A percentile compares a stretch with the other conserved stretches of the same genome.
Evolutionary conservation across 2,329 filamentous ascomycete species (phyloP).

Genomic region (Fusarium chlamydosporum): DNA sequence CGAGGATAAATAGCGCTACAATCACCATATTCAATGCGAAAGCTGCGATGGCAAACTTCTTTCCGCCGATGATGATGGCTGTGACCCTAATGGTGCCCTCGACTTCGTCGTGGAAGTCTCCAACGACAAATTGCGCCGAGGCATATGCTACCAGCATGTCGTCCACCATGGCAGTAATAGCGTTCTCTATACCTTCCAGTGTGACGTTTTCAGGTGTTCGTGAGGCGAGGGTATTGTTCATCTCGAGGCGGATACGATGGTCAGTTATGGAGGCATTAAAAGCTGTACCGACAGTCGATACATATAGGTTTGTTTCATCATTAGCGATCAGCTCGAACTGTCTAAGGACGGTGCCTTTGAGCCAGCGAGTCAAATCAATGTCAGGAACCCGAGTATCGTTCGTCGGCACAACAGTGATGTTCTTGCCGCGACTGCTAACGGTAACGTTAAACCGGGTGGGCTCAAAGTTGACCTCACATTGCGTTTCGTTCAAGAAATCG

Average conservation of each 20-base stretch:
- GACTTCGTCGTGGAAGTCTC: background rate
- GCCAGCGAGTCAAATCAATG: constrained; percentile 21
- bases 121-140: constrained; percentile 15
- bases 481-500: constrained; percentile 6
- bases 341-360: constrained; percentile 45
- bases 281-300: constrained; percentile 55
- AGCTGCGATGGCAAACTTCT: constrained; percentile 23
- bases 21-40: constrained; percentile 26
- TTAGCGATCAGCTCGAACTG: constrained; percentile 56
- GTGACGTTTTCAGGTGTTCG: background rate
- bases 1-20: constrained; percentile 12
- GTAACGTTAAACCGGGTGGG: constrained; percentile 25
- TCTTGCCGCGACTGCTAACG: constrained; percentile 8
- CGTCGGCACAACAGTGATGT: constrained; percentile 24
- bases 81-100: constrained; percentile 5
- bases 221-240: constrained; percentile 13
- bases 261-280: constrained; percentile 53
- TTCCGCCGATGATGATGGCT: constrained; percentile 20
- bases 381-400: constrained; percentile 12
- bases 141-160: constrained; percentile 8
- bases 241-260: constrained; percentile 17
- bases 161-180: constrained; percentile 2
- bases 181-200: constrained; percentile 4
- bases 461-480: constrained; percentile 26
- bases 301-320: constrained; percentile 56